A percentile compares a stretch with the other conserved stretches of the same genome.
Conservation (phyloP, 2,329 filamentous ascomycete species). For the Talaromyces amestolkiae region DNA sequence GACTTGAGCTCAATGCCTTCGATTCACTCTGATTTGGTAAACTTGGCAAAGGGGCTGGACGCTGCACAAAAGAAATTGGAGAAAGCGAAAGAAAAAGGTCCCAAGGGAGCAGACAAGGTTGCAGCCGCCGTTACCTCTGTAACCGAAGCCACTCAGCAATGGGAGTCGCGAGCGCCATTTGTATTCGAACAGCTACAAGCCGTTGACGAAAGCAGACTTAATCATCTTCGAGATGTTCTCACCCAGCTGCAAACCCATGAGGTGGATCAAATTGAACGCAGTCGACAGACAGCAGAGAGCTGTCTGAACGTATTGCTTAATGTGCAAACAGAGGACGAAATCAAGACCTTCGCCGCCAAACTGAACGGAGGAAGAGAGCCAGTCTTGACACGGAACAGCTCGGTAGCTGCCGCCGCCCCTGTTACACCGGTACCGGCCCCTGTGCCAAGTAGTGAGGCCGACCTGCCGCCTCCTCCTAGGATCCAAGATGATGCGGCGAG, state of each 20-base stretch:
- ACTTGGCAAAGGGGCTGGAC: slow-evolving; percentile 81
- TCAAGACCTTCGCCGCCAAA: slow-evolving; percentile 53
- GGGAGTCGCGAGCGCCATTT: slow-evolving; percentile 92
- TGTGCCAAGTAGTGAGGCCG: slow-evolving; percentile 27
- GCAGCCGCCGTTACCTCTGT: slow-evolving; percentile 70
- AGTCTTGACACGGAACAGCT: slow-evolving; percentile 26
- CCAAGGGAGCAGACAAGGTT: slow-evolving; percentile 69
- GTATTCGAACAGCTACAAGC: slow-evolving; percentile 92
- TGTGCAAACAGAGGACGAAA: slow-evolving; percentile 81
- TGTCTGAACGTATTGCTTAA: slow-evolving; percentile 81
- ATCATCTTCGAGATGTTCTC: slow-evolving; percentile 83
- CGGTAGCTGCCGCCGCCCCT: slow-evolving; percentile 21
- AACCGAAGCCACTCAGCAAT: slow-evolving; percentile 76
- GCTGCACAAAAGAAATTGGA: slow-evolving; percentile 80
- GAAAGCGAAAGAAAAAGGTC: slow-evolving; percentile 76
- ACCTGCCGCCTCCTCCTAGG: slow-evolving; percentile 39
- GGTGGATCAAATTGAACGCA: slow-evolving; percentile 77
- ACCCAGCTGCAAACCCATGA: slow-evolving; percentile 94
- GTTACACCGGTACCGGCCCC: slow-evolving; percentile 23
- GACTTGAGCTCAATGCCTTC: slow-evolving; percentile 79
- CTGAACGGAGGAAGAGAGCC: slow-evolving; percentile 38
- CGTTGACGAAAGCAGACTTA: slow-evolving; percentile 82
- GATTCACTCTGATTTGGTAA: slow-evolving; percentile 75
- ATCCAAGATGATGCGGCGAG: slow-evolving; percentile 55
- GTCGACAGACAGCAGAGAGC: slow-evolving; percentile 70